Conservation (phyloP, 2,329 filamentous ascomycete genomes). For the Huntiella bhutanensis region DNA sequence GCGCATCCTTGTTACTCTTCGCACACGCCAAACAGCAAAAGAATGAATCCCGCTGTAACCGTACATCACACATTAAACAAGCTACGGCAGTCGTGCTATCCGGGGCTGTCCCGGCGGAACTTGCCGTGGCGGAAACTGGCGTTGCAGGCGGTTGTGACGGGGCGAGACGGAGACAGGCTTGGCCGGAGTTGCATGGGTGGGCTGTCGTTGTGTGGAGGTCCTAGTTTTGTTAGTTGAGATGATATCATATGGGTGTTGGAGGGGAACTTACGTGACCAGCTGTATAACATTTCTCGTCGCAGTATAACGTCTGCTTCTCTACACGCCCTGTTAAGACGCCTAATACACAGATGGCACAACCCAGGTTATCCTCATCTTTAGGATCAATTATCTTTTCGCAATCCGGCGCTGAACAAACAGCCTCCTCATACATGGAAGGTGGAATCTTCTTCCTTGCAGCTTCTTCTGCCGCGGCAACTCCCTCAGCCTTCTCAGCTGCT, state of each 20-base stretch:
- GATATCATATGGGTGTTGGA: background rate
- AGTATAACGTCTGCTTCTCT: slow-evolving; percentile 24
- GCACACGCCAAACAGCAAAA: slow-evolving; percentile 11
- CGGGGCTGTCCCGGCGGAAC: background rate
- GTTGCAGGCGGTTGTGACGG: background rate
- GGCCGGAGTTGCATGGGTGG: slow-evolving; percentile 12
- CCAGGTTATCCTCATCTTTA: slow-evolving; percentile 19
- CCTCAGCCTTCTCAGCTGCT: background rate
- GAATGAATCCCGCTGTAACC: slow-evolving; percentile 10
- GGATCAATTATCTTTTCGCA: slow-evolving; percentile 20
- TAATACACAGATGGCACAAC: slow-evolving; percentile 28
- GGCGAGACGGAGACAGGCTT: slow-evolving; percentile 8
- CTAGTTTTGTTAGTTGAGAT: background rate
- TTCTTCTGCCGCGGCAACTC: background rate
- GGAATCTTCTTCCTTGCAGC: slow-evolving; percentile 13
- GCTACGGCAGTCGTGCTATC: slow-evolving; percentile 9
- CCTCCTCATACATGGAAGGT: slow-evolving; percentile 21
- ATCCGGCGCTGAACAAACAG: slow-evolving; percentile 19
- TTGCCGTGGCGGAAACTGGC: background rate
- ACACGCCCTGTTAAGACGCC: slow-evolving; percentile 20
- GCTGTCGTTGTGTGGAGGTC: slow-evolving; percentile 6
- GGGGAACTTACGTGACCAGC: slow-evolving; percentile 23
- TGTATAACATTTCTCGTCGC: slow-evolving; percentile 24
- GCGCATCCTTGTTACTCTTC: slow-evolving; percentile 11
- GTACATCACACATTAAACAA: slow-evolving; percentile 11